Percentiles rank a stretch among this genome's conserved stretches.
These are phyloP conservation scores for Puccinia triticina DNA, from an alignment of 1,284 basidiomycete genomes.

Conservation along the genomic window DNA sequence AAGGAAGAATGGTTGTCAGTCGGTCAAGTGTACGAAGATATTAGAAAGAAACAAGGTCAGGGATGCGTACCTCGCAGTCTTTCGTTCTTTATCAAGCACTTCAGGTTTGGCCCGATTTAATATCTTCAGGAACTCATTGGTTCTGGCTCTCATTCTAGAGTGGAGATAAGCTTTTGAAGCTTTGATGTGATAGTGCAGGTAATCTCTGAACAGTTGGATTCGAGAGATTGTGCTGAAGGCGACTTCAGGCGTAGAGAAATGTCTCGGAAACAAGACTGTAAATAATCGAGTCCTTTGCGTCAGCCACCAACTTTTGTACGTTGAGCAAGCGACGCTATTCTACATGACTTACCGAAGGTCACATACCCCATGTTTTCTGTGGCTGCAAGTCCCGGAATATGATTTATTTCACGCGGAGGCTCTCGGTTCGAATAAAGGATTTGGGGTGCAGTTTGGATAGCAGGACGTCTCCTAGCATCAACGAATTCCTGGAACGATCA, in stretches of 20 bases:
- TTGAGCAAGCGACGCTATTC: background rate
- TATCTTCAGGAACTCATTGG: conserved; percentile 95
- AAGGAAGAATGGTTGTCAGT: background rate
- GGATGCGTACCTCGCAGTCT: conserved; percentile 79
- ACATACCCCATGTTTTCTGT: conserved; percentile 96
- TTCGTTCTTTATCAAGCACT: conserved; percentile 77
- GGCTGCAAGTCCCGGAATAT: conserved; percentile 76
- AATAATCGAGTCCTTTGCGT: background rate
- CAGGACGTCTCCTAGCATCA: conserved; percentile 87
- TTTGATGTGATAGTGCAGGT: conserved; percentile 99
- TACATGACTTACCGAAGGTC: conserved; percentile 72
- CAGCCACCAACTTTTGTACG: background rate
- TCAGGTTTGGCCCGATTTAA: conserved; percentile 98
- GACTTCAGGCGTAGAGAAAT: conserved; percentile 77
- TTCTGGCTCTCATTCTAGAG: conserved; percentile 91
- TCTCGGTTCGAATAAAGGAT: conserved; percentile 96
- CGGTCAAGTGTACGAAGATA: background rate
- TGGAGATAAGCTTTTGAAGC: conserved; percentile 99
- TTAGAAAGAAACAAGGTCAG: background rate
- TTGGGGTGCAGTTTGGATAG: conserved; percentile 95
- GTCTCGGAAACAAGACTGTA: conserved; percentile 88
- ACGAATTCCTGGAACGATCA: conserved; percentile 82
- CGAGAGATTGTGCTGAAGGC: conserved; percentile 87
- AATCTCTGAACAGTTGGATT: conserved; percentile 96
- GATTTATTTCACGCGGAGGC: conserved; percentile 91